Conservation (phyloP, 108 stramenopile species). For the Nitzschia palea region DNA sequence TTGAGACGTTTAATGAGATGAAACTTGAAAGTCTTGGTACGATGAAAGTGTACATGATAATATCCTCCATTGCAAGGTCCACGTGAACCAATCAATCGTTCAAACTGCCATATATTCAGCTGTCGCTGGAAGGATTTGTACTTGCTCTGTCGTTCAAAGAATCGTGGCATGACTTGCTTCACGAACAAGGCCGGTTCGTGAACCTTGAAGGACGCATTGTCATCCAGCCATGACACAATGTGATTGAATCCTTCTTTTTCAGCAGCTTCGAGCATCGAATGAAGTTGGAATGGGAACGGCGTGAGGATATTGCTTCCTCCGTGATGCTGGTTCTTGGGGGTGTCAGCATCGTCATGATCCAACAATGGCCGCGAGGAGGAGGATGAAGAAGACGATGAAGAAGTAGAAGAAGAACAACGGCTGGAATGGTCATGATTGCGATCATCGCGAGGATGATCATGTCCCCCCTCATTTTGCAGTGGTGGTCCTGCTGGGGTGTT, state of each 20-base stretch:
- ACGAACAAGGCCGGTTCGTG: constrained; percentile 50
- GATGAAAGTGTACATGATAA: constrained; percentile 54
- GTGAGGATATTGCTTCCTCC: too few species aligned
- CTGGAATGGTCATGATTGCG: too few species aligned
- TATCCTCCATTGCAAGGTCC: constrained; percentile 57
- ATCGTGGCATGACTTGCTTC: constrained; percentile 57
- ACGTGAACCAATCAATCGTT: constrained; percentile 24
- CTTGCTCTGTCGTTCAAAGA: constrained; percentile 65
- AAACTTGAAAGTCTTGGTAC: constrained; percentile 6
- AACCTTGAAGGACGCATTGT: constrained; percentile 53
- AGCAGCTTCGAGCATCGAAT: constrained; percentile 18
- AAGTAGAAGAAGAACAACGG: too few species aligned
- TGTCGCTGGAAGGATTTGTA: constrained; percentile 54
- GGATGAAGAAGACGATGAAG: too few species aligned
- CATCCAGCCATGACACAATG: constrained; percentile 53
- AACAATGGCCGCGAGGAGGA: too few species aligned
- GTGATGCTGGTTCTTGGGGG: too few species aligned
- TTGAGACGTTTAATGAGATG: constrained; percentile 11
- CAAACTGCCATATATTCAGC: constrained; percentile 53
- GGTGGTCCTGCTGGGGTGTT: too few species aligned
- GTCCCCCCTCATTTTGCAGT: too few species aligned
- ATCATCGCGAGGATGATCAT: too few species aligned
- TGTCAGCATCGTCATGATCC: too few species aligned
- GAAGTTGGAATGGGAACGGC: constrained; percentile 22
- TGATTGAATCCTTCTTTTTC: constrained; percentile 7